Base-by-base conservation (phyloP, 2,329 filamentous ascomycete genomes). In the Dichotomopilus funicola region DNA sequence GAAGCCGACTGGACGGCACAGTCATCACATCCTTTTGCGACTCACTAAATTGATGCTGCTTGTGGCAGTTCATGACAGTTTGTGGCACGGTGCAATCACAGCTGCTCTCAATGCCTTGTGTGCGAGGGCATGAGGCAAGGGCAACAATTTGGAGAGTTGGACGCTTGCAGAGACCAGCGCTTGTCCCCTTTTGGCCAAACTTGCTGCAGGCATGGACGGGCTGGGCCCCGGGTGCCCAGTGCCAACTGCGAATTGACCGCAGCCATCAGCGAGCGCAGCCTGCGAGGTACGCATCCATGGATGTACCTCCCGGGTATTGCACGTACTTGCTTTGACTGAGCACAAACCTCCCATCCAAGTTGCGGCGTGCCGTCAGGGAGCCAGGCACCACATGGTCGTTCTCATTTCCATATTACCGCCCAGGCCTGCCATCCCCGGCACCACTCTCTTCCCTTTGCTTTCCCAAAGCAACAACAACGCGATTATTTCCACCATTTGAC, bases 401-500 rank as follows among this genome's bases (percentile, higher is more conserved):
- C 19, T 27, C 19, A 27, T 27, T 27, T 27, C 19, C 19, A 27
- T 67, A 67, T 67, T 63, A 64, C 48, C 52, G 51, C 55, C 56
- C 55, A 54, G 53, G 58, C 54, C 57, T 51, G 51, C 53, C 54
- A 69, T 69, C 68, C 70, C 67, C 70, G 64, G 64, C 66, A 64
- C 67, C 68, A 70, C 60, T 57, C 50, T 62, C 61, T 63, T 68
- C 65, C 68, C 62, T 62, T 66, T 66, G 67, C 31, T 51, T 66
- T 67, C 68, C 68, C 68, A 73, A 75, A 75, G 70, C 73, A 78
- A 76, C 73, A 78, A 77, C 70, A 71, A 65, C 73, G 72, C 68
- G 66, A 67, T 45, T 69, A 67, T 59, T 63, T 65, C 66, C 69
- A 66, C 60, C 67, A 67, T 68, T 70, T 67, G 70, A 70, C 59